Evolutionary conservation across 164 flowering plant species (phyloP).

Genomic region (Vitis rupestris): DNA sequence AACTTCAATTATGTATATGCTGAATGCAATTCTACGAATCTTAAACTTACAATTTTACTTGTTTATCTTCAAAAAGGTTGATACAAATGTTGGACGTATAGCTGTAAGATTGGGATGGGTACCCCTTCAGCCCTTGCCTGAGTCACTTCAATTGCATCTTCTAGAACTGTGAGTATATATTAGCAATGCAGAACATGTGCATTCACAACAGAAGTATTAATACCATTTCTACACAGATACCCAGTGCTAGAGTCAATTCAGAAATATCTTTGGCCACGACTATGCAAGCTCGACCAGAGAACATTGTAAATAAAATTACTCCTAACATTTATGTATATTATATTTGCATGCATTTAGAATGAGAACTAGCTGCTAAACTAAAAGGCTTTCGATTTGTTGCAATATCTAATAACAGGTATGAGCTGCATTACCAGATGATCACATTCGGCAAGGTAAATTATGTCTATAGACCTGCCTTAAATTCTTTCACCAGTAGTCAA

Average conservation of each 20-base stretch:
- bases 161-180: slow-evolving; percentile 43
- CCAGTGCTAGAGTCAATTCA: slow-evolving; percentile 55
- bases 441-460: slow-evolving; percentile 94
- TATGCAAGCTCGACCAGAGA: slow-evolving; percentile 56
- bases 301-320: slow-evolving; percentile 29
- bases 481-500: neutral
- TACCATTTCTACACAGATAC: slow-evolving; percentile 26
- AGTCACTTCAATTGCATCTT: slow-evolving; percentile 60
- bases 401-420: slow-evolving; percentile 56
- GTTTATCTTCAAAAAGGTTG: slow-evolving; percentile 29
- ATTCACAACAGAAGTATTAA: neutral
- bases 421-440: slow-evolving; percentile 91
- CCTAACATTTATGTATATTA: no score
- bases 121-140: slow-evolving; percentile 57
- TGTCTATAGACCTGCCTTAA: neutral
- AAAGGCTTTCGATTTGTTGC: slow-evolving; percentile 8
- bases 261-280: slow-evolving; percentile 51
- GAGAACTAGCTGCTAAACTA: neutral
- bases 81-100: slow-evolving; percentile 58
- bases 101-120: slow-evolving; percentile 64
- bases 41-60: neutral
- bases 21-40: neutral
- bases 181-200: neutral
- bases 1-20: neutral
- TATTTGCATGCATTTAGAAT: neutral